Percentiles rank a stretch among this genome's conserved stretches.
Evolutionary conservation across 768 basidiomycete species (phyloP).

Genomic region (Boletus sp.): DNA sequence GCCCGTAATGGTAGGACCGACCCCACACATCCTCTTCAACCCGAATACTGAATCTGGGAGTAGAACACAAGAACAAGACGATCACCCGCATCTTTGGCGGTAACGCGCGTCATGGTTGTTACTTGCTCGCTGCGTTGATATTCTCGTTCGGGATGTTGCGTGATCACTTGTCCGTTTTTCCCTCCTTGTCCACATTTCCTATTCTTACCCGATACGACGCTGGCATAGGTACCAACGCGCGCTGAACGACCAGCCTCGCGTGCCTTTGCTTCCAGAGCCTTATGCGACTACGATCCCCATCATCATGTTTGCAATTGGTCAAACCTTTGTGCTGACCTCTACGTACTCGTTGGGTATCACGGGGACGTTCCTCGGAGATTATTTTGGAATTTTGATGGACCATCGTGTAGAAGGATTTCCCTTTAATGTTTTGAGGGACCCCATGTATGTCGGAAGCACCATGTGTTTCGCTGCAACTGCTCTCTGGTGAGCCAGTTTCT

Average conservation of each 20-base stretch:
- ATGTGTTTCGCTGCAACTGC: conserved; percentile 85
- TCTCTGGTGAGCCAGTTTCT: conserved; percentile 61
- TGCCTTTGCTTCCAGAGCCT: conserved; percentile 62
- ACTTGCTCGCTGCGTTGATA: conserved; percentile 80
- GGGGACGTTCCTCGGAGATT: conserved; percentile 86
- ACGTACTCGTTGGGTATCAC: conserved; percentile 92
- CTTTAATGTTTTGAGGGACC: conserved; percentile 88
- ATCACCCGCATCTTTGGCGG: conserved; percentile 82
- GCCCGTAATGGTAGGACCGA: conserved; percentile 76
- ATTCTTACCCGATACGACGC: background rate
- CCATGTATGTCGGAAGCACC: conserved; percentile 97
- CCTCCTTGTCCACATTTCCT: no score
- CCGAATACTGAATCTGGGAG: background rate
- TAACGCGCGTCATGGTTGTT: conserved; percentile 72
- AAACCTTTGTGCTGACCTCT: conserved; percentile 81
- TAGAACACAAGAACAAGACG: conserved; percentile 81
- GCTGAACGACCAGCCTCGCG: conserved; percentile 69
- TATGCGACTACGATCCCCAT: conserved; percentile 57
- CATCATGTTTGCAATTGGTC: conserved; percentile 65
- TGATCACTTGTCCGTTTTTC: conserved; percentile 69
- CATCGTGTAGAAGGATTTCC: conserved; percentile 93
- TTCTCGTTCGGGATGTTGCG: conserved; percentile 83
- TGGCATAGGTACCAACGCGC: conserved; percentile 67
- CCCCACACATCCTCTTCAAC: background rate
- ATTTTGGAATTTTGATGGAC: conserved; percentile 86